A percentile compares a stretch with the other conserved stretches of the same genome.
These are phyloP conservation scores for Pythium pyrilobum DNA, from an alignment of 352 stramenopile species.

Conservation along the genomic window DNA sequence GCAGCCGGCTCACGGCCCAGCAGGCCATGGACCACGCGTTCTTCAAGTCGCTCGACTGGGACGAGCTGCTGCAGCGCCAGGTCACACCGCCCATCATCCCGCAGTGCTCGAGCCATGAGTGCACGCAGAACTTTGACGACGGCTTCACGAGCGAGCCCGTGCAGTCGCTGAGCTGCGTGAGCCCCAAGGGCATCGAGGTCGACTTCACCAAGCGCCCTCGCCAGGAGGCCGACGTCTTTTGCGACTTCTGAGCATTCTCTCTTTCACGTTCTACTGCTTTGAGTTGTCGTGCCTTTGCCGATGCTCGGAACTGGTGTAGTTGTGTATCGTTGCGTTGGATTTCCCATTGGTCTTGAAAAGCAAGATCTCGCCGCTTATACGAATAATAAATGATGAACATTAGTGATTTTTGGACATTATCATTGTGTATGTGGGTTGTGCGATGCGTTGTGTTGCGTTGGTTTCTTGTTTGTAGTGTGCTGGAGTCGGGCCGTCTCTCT, in stretches of 20 bases:
- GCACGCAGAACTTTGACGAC: conserved; percentile 82
- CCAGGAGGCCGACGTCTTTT: conserved; percentile 13
- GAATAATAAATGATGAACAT: conserved; percentile 8
- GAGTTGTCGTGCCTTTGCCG: neutral
- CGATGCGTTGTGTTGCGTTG: too few relatives aligned
- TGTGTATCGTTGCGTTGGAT: too few relatives aligned
- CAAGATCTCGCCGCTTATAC: neutral
- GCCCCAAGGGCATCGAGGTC: neutral
- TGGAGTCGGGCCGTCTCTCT: too few relatives aligned
- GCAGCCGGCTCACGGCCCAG: conserved; percentile 39
- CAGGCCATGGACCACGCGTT: conserved; percentile 74
- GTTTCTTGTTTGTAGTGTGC: too few relatives aligned
- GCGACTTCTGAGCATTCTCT: conserved; percentile 6
- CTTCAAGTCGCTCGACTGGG: conserved; percentile 68
- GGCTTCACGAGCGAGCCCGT: conserved; percentile 71
- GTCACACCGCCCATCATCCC: conserved; percentile 61
- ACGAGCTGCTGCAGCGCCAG: conserved; percentile 56
- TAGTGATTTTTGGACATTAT: too few relatives aligned
- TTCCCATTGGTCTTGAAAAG: too few relatives aligned
- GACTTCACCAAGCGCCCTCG: conserved; percentile 13
- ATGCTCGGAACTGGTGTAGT: too few relatives aligned
- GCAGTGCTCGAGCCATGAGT: conserved; percentile 45
- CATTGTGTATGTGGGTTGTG: neutral
- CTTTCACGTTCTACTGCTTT: too few relatives aligned
- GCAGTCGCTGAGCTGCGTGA: conserved; percentile 24